Base-by-base conservation (phyloP, 306 rosid species). In the Ziziphus jujuba region DNA sequence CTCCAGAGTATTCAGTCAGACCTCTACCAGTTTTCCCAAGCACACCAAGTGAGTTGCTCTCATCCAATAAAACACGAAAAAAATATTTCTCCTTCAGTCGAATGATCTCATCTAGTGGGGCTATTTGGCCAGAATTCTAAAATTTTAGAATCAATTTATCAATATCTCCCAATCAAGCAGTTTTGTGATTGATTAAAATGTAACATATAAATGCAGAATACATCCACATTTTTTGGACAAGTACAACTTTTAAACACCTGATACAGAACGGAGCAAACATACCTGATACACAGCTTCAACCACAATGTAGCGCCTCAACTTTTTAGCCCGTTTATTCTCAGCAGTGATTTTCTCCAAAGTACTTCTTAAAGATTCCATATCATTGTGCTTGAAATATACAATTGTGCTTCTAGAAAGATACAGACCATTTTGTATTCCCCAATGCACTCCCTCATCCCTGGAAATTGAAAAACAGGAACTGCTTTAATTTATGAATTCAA, bases 401-500 rank as follows among this genome's bases (percentile, higher is more conserved):
- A 95, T 84, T 35, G 85, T 90, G 84, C 97, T 95, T 80, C 97
- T 82, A 56, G 99, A 95, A 81, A 95, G 99, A 83, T 85, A 60
- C 53, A 95, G 90, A 56, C 99, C 97, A 79, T 95, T 95, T 74
- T 95, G 99, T 73, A 90, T 90, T 74, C 97, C 97, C 99, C 99
- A 95, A 72, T 95, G 99, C 54, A 90, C 99, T 66, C 97, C 99
- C 73, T 95, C 99, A 34, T 95, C 99, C 70, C 97, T 95, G 81
- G 56, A 72, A 86, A 55, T 23, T 63, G 22, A 47, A 67, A 64
- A 49, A 71, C 17, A 56, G 31, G 36, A 25, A 56, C 55, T 10
- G 57, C 13, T 38, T 65, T 62, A 48, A 36, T 44, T 51, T 43
- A 33, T 28, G 72, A 72, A 44, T 49, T 58, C 63, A 44, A 25